Conservation (phyloP, 2,329 filamentous ascomycete genomes). For the Fusarium acutatum region DNA sequence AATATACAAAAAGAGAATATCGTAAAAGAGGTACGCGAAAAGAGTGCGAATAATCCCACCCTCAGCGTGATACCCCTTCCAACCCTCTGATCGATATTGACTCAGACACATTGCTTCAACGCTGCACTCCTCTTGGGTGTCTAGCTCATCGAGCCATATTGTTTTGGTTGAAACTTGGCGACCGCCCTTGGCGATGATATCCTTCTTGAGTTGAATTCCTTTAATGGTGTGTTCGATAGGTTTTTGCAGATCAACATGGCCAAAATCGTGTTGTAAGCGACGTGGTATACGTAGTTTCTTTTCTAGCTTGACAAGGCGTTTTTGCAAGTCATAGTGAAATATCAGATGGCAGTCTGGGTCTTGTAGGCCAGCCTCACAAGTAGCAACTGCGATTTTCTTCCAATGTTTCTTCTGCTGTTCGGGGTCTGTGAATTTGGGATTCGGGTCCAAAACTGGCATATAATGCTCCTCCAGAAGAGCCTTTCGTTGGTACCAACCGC, state of each 20-base stretch:
- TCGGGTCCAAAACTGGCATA: slow-evolving; percentile 71
- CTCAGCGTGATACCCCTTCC: slow-evolving; percentile 95
- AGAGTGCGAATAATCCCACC: slow-evolving; percentile 92
- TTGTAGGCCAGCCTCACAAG: slow-evolving; percentile 87
- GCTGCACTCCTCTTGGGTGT: slow-evolving; percentile 76
- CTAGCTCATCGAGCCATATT: slow-evolving; percentile 83
- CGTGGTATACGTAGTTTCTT: slow-evolving; percentile 83
- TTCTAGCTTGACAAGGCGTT: slow-evolving; percentile 91
- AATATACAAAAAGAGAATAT: slow-evolving; percentile 90
- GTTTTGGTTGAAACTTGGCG: slow-evolving; percentile 71
- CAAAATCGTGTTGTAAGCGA: slow-evolving; percentile 91
- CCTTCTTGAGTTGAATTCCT: slow-evolving; percentile 79
- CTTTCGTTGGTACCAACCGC: slow-evolving; percentile 95
- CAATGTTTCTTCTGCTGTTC: slow-evolving; percentile 80
- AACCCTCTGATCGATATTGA: slow-evolving; percentile 82
- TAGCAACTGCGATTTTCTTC: slow-evolving; percentile 78
- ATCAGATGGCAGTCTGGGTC: slow-evolving; percentile 91
- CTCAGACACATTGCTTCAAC: slow-evolving; percentile 96
- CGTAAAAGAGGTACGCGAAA: slow-evolving; percentile 90
- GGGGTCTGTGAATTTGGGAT: slow-evolving; percentile 46
- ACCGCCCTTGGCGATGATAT: slow-evolving; percentile 54
- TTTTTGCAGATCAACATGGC: slow-evolving; percentile 80
- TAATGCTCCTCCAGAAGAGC: slow-evolving; percentile 96
- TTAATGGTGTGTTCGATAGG: slow-evolving; percentile 79
- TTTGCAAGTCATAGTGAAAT: slow-evolving; percentile 94